Evolutionary conservation across 345 rosid species (phyloP), one percentile per base, ranked within the genome.

Genomic region (Camelina neglecta): DNA sequence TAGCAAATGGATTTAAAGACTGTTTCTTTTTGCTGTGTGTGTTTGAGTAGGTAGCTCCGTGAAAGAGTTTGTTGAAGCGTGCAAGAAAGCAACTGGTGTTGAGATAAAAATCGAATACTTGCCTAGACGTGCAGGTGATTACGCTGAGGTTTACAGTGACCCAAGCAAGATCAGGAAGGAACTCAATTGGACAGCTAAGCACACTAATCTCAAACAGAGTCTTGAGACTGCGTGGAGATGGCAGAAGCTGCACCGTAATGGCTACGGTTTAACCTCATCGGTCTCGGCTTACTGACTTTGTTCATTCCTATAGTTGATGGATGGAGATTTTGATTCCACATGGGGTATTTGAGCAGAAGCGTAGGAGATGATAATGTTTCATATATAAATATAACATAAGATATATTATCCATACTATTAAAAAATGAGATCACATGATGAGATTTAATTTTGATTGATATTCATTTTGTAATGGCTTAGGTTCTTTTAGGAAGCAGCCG

Each of bases 171-270:
- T 86, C 45, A 68, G 58, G 82, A 15, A 12, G 2, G 88, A 88
- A 58, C 85, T 86, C 29, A 86, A 86, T 69, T 88, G 93, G 93
- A 82, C 89, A 13, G 90, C 90, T 4, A 65, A 61, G 47, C 66
- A 79, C 77, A 83, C 88, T 2, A 84, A 86, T 77, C 89, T 88
- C 33, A 79, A 80, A 55, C 67, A 82, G 80, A 85, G 89, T 71
- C 83, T 86, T 72, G 75, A 73, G 80, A 69, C 77, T 20, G 90
- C 93, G 1, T 88, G 93, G 93, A 83, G 76, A 86, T 86, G 90
- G 93, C 90, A 88, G 75, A 85, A 84, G 74, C 57, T 70, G 5
- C 90, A 86, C 74, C 72, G 80, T 44, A 56, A 86, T 35, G 90
- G 90, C 74, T 88, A 85, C 61, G 85, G 79, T 18, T 66, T 3